Evolutionary conservation across 2,329 filamentous ascomycete genomes (phyloP).

Genomic region (Fusarium sp.): DNA sequence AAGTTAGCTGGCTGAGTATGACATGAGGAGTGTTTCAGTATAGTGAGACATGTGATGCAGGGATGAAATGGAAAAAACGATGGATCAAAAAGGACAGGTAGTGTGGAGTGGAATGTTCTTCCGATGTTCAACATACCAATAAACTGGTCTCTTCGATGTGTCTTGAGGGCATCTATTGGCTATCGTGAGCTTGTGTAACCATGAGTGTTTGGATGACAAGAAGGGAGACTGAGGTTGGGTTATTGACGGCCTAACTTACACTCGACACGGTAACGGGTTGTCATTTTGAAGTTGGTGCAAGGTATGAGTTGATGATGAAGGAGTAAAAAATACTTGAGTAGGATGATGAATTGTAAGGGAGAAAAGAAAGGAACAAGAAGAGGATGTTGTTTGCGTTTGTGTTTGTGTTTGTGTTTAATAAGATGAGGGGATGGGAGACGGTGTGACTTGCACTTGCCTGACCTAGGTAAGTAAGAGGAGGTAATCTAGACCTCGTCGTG

Average conservation of each 20-base stretch:
- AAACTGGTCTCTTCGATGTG: conserved; percentile 90
- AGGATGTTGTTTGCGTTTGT: neutral
- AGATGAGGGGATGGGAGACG: conserved; percentile 24
- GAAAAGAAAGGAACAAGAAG: neutral
- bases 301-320: neutral
- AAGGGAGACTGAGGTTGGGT: conserved; percentile 7
- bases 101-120: neutral
- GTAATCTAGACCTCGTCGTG: neutral
- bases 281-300: conserved; percentile 59
- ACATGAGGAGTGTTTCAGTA: neutral
- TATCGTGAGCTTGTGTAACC: conserved; percentile 39
- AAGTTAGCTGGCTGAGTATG: conserved; percentile 12
- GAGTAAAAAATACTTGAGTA: neutral
- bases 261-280: conserved; percentile 77
- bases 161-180: conserved; percentile 74
- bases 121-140: conserved; percentile 66
- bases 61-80: neutral
- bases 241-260: conserved; percentile 61
- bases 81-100: neutral
- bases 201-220: neutral
- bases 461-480: conserved; percentile 15
- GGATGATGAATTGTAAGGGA: neutral
- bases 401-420: conserved; percentile 10
- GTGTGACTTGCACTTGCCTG: conserved; percentile 41
- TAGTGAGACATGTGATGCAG: conserved; percentile 12